Conservation (phyloP, 495 filamentous ascomycete genomes). For the Hyaloscypha variabilis region DNA sequence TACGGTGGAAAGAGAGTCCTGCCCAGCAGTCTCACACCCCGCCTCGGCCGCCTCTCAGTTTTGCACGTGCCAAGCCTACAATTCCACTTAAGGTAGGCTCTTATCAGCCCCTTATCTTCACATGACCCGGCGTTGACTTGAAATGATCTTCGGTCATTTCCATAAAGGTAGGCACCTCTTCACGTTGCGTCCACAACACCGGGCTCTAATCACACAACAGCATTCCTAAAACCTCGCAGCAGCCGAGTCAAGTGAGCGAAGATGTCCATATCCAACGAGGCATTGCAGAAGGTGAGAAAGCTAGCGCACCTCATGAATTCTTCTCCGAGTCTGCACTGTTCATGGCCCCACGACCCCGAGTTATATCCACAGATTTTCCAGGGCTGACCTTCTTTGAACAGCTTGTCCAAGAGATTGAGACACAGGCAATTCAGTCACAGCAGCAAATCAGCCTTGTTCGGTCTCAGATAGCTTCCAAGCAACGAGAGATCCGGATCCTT, state of each 20-base stretch:
- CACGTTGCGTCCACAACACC: neutral
- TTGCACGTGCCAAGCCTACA: neutral
- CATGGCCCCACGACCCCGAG: neutral
- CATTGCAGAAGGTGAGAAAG: constrained; percentile 79
- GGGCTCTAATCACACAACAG: neutral
- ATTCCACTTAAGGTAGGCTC: too few relatives aligned
- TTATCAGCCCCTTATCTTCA: neutral
- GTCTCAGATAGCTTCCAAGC: constrained; percentile 82
- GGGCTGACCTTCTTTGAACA: constrained; percentile 37
- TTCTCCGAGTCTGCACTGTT: neutral
- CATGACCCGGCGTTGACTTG: neutral
- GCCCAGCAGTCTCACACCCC: neutral
- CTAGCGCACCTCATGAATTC: neutral
- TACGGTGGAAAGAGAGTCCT: constrained; percentile 5
- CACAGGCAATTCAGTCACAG: constrained; percentile 81
- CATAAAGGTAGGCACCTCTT: neutral
- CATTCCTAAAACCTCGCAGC: neutral
- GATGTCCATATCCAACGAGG: constrained; percentile 97
- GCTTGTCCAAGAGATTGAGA: constrained; percentile 93
- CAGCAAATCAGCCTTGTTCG: constrained; percentile 90
- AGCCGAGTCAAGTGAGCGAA: constrained; percentile 22
- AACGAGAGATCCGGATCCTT: constrained; percentile 84
- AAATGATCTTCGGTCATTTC: neutral
- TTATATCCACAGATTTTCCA: neutral
- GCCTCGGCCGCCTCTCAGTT: neutral